A percentile compares a stretch with the other conserved stretches of the same genome.
Evolutionary conservation across 1,284 basidiomycete genomes (phyloP).

Genomic region (Ustilago cynodontis): DNA sequence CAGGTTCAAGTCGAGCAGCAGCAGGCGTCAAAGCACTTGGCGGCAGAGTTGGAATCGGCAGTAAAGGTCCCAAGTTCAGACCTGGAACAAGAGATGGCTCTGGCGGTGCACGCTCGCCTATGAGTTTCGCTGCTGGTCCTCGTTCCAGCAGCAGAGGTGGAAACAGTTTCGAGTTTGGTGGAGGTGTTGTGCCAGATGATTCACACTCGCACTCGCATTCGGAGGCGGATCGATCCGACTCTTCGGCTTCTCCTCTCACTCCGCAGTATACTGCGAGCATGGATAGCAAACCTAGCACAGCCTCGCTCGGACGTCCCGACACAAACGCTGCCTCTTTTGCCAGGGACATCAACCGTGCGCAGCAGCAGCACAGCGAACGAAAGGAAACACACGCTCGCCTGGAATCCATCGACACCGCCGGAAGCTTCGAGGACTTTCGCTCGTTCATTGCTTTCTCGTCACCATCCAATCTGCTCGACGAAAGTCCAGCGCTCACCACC

Average conservation of each 20-base stretch:
- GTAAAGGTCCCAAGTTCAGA: constrained; percentile 33
- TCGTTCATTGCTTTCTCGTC: constrained; percentile 36
- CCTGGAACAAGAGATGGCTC: constrained; percentile 29
- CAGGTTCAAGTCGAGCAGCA: constrained; percentile 7
- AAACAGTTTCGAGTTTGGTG: constrained; percentile 40
- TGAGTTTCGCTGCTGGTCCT: constrained; percentile 45
- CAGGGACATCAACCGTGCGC: not conserved
- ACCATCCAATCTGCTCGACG: constrained; percentile 20
- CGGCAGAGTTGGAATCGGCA: constrained; percentile 27
- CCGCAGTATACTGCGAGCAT: constrained; percentile 12
- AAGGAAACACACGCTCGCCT: constrained; percentile 21
- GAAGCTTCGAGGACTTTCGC: constrained; percentile 48
- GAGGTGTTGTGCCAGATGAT: constrained; percentile 48
- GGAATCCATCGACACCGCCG: constrained; percentile 26
- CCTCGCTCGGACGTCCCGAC: constrained; percentile 4
- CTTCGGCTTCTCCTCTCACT: constrained; percentile 17
- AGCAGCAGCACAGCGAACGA: not conserved
- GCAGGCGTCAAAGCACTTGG: constrained; percentile 25
- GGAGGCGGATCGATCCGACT: constrained; percentile 25
- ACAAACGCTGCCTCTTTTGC: not conserved
- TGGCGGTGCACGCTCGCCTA: constrained; percentile 17
- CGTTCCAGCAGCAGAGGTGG: constrained; percentile 28
- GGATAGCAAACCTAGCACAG: not conserved
- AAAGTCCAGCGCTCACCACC: constrained; percentile 30
- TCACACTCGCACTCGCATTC: constrained; percentile 27